Evolutionary conservation across 352 stramenopile species (phyloP), one percentile per base, ranked within the genome.

Genomic region (Phytophthora pistaciae): DNA sequence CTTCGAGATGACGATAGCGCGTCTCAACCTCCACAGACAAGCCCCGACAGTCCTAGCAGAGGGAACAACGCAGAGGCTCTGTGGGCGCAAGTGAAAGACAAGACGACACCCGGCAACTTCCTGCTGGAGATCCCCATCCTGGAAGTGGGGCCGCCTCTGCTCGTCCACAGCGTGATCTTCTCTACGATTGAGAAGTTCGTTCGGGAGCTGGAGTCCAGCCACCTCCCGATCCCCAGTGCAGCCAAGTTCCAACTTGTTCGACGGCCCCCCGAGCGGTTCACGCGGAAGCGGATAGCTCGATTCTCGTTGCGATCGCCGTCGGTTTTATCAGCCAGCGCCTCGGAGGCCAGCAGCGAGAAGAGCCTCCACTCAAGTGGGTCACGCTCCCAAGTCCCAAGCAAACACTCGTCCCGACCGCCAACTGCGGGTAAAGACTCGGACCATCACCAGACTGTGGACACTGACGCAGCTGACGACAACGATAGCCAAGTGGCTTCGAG

Each of bases 181-280:
- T 78, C 83, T 10, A 53, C 71, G 1, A 75, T 96, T 25, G 89
- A 96, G 16, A 91, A 91, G 44, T 80, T 78, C 48, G 64, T 90
- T 48, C 85, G 82, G 10, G 87, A 95, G 57, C 59, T 95, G 7
- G 86, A 92, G 29, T 72, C 77, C 5, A 90, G 73, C 29, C 75
- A 92, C 48, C 69, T 97, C 1, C 53, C 66, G 0, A 66, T 97
- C n/a, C 91, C 90, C 18, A 40, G 63, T 0, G 36, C 91, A 42
- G 72, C 74, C n/a, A 92, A 90, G 55, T 89, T 84, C 53, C 91
- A 97, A 65, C 75, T 98, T 23, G 62, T 98, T n/a, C 84, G 82
- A 38, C 76, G 84, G 11, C 91, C 92, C 9, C 75, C 75, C 1
- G 80, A 91, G 31, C 82, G 91, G 0, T 91, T 90, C 59, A 53